These are phyloP conservation scores for Centrapalus pauciflorus DNA, from an alignment of 129 eudicot genomes.

Conservation along the genomic window DNA sequence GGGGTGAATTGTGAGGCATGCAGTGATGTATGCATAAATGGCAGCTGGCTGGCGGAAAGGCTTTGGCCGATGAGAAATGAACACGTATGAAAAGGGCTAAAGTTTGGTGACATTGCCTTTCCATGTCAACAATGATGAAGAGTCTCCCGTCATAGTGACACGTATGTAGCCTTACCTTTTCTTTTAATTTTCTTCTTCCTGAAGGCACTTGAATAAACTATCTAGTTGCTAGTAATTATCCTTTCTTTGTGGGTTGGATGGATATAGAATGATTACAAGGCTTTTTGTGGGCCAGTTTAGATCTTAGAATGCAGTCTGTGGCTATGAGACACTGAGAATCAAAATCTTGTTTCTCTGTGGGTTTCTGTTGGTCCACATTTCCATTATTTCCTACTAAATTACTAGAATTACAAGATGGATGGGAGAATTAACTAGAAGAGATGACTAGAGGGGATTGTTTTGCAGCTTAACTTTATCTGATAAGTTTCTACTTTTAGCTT, in stretches of 20 bases:
- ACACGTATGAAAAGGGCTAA: constrained; percentile 9
- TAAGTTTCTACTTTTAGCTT: not conserved
- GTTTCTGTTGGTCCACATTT: not conserved
- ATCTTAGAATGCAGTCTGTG: constrained; percentile 8
- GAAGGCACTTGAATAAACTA: not conserved
- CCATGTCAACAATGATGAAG: constrained; percentile 16
- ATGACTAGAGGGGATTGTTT: not conserved
- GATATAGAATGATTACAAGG: not conserved
- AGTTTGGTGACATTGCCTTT: not conserved
- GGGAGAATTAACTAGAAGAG: not conserved
- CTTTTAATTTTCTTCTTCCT: not conserved
- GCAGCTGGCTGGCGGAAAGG: constrained; percentile 4
- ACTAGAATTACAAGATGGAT: not conserved
- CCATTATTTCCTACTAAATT: not conserved
- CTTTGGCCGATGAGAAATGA: not conserved
- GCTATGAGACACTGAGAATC: constrained; percentile 7
- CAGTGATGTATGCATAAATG: constrained; percentile 17
- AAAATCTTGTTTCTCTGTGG: constrained; percentile 3
- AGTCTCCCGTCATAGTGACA: constrained; percentile 5
- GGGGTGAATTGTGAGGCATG: constrained; percentile 1
- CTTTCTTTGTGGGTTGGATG: not conserved
- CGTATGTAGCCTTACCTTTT: constrained; percentile 3
- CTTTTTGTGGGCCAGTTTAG: constrained; percentile 3
- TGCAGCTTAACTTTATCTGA: not conserved
- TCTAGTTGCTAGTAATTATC: not conserved